Percentiles rank a stretch among this genome's conserved stretches.
phyloP scores from a whole-genome alignment of 139 green algal genomes.

The Bryopsis sp. region DNA sequence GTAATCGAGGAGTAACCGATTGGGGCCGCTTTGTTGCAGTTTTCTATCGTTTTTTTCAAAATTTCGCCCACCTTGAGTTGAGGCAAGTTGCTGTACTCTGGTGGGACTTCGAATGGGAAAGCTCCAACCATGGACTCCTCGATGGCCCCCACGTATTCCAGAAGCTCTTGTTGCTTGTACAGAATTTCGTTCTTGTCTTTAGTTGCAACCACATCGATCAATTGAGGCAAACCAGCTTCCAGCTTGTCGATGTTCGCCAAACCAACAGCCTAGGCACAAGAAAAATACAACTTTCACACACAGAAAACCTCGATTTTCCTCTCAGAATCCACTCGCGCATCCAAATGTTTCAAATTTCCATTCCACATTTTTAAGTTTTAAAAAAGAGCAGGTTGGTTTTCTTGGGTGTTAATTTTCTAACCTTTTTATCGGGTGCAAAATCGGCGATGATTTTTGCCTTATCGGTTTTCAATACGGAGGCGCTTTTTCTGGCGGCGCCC shows the following conservation, averaged over 20 bases:
- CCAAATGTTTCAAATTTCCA: too few species aligned
- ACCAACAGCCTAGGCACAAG: neutral
- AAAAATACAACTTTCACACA: slow-evolving; percentile 4
- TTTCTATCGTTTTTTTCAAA: neutral
- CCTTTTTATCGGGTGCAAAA: slow-evolving; percentile 69
- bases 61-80: slow-evolving; percentile 81
- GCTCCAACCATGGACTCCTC: slow-evolving; percentile 91
- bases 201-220: slow-evolving; percentile 5
- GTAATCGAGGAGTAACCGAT: too few species aligned
- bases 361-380: too few species aligned
- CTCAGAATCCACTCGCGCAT: too few species aligned
- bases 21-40: too few species aligned
- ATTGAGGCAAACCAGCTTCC: slow-evolving; percentile 13
- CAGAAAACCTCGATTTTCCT: too few species aligned
- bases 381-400: too few species aligned
- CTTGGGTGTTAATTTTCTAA: too few species aligned
- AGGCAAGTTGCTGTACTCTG: slow-evolving; percentile 75
- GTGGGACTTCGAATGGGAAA: slow-evolving; percentile 87
- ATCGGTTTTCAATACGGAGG: slow-evolving; percentile 43
- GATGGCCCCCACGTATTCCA: slow-evolving; percentile 69
- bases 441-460: slow-evolving; percentile 43
- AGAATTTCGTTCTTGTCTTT: slow-evolving; percentile 37
- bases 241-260: slow-evolving; percentile 15
- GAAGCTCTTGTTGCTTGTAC: slow-evolving; percentile 66
- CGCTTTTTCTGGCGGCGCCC: slow-evolving; percentile 43